Evolutionary conservation across 768 basidiomycete genomes (phyloP), one percentile per base, ranked within the genome.

Genomic region (Clavulina sp.): DNA sequence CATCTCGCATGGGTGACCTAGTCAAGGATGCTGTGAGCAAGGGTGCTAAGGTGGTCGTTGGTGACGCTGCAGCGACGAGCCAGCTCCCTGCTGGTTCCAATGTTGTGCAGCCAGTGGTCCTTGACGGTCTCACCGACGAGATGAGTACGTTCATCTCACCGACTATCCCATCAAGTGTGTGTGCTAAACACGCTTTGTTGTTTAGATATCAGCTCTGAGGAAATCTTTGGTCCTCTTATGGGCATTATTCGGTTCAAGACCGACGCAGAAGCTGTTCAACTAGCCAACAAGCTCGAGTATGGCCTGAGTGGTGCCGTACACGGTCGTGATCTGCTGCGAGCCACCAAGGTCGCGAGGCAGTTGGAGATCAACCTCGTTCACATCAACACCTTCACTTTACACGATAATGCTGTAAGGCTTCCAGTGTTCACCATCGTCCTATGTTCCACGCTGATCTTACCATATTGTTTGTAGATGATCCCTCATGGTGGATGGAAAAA

Each of bases 231-330:
- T 7, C 48, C 48, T 16, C 21, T 26, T 16, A 9, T 49, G 16
- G 23, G 6, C 24, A 24, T 49, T 23, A 57, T 18, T 1, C 56
- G 54, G 3, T 58, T 54, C 58, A 52, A 51, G 36, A 57, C 49
- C 3, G 59, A 60, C 18, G 57, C 57, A 2, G 59, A 65, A 47
- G 62, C 62, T 16, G 51, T 65, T 49, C 29, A 38, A 16, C 57
- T 64, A 32, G 65, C 64, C 23, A 67, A 69, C 56, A 59, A 60
- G 21, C 57, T 58, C 43, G 58, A 61, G 7, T 64, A 60, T 34
- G 66, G 67, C 5, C 59, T 69, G 7, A 57, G 60, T 1, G 57
- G 64, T 0, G 54, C 62, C 13, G 61, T 69, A 19, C 68, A 63
- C 56, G 51, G 59, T 1, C 34, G 40, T 2, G 60, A 65, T 53